A percentile compares a stretch with the other conserved stretches of the same genome.
These are phyloP conservation scores for Aspergillus costaricaensis DNA, from an alignment of 2,329 filamentous ascomycete genomes.

Conservation along the genomic window DNA sequence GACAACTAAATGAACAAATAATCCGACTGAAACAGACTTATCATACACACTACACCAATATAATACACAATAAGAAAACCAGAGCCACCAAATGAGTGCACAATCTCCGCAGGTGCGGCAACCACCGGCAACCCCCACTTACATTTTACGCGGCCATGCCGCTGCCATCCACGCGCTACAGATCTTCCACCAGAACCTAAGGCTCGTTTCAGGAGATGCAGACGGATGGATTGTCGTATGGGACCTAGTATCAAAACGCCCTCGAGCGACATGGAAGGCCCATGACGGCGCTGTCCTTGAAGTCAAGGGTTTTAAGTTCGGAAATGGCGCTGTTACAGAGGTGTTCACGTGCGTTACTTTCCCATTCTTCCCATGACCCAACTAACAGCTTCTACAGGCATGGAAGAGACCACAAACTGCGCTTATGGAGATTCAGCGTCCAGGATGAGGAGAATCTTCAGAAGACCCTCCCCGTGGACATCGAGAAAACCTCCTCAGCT, in stretches of 20 bases:
- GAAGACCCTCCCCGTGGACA: constrained; percentile 70
- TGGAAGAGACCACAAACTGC: constrained; percentile 82
- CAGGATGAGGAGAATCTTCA: constrained; percentile 61
- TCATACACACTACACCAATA: not conserved
- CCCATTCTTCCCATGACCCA: too few species aligned
- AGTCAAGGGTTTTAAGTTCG: constrained; percentile 72
- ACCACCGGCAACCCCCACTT: constrained; percentile 59
- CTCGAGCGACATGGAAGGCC: constrained; percentile 81
- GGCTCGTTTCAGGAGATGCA: constrained; percentile 82
- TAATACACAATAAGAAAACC: not conserved
- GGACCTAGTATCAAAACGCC: constrained; percentile 78
- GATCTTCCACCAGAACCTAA: constrained; percentile 72
- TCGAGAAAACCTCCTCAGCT: constrained; percentile 31
- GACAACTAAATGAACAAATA: not conserved
- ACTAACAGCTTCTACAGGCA: constrained; percentile 60
- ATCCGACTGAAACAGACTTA: not conserved
- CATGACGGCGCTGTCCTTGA: constrained; percentile 78
- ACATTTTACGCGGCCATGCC: constrained; percentile 82
- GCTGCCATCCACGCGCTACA: constrained; percentile 74
- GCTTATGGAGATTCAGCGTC: constrained; percentile 77
- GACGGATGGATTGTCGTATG: constrained; percentile 87
- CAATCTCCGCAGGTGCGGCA: constrained; percentile 14
- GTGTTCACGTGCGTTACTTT: constrained; percentile 73
- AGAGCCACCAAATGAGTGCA: constrained; percentile 14
- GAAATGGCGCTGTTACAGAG: constrained; percentile 49